A percentile compares a stretch with the other conserved stretches of the same genome.
Conservation (phyloP, 768 basidiomycete genomes). For the Boletellus sp. region DNA sequence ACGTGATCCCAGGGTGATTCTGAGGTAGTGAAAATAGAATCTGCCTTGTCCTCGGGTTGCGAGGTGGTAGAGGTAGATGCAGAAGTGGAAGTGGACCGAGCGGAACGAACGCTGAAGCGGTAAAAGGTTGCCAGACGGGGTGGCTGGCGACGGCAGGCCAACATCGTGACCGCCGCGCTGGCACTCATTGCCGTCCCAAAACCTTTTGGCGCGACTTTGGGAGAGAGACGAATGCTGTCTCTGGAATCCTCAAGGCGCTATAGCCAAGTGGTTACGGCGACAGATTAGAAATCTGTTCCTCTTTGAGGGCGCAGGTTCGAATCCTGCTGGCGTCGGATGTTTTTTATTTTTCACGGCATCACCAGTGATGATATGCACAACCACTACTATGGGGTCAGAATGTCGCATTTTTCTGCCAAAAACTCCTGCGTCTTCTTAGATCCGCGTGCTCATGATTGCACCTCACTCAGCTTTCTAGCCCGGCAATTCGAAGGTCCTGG, state of each 20-base stretch:
- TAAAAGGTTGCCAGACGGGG: not conserved
- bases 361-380: too few relatives aligned
- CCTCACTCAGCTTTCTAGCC: too few relatives aligned
- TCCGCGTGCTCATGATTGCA: too few relatives aligned
- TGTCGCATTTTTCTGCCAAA: too few relatives aligned
- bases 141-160: slow-evolving; percentile 13
- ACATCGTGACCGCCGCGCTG: slow-evolving; percentile 28
- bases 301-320: slow-evolving; percentile 42
- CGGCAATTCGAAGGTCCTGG: too few relatives aligned
- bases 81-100: slow-evolving; percentile 1
- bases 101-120: not conserved
- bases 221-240: too few relatives aligned
- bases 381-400: too few relatives aligned
- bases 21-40: slow-evolving; percentile 34
- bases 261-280: slow-evolving; percentile 81
- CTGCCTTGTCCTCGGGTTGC: not conserved
- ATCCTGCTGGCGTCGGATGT: slow-evolving; percentile 40
- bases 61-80: not conserved
- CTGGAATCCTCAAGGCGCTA: slow-evolving; percentile 44
- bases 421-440: too few relatives aligned
- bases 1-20: slow-evolving; percentile 52
- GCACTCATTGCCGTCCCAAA: slow-evolving; percentile 13
- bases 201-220: not conserved
- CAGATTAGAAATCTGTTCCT: slow-evolving; percentile 47
- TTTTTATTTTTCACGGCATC: slow-evolving; percentile 3